Evolutionary conservation across 163 green algal species (phyloP), one percentile per base, ranked within the genome.

Genomic region (Trebouxia gelatinosa): DNA sequence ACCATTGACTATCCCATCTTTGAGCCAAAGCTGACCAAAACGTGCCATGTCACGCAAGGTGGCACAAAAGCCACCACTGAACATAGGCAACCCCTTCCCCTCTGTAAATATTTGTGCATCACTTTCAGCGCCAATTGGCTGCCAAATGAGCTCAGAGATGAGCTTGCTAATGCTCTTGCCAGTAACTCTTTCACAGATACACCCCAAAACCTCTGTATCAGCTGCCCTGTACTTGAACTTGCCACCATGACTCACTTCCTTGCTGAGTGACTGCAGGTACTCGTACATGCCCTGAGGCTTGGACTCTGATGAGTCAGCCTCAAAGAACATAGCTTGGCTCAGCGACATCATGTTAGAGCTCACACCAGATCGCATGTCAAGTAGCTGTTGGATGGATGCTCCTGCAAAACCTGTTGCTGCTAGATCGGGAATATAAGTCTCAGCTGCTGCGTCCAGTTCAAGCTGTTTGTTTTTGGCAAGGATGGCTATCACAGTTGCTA

Each of bases 281-380:
- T 29, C 3, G 3, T 72, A n/a, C 0, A 72, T 31, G n/a, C 64
- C 64, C 21, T 72, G 21, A 54, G 64, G 35, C 13, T 23, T 31
- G 19, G 35, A 26, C 5, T 72, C 37, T 28, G 64, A 11, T 32
- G 38, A 17, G 26, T 54, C 38, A 43, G 35, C n/a, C 19, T 26
- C 35, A 28, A 28, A 72, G 1, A 35, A 17, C 64, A 72, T 72
- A 23, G 64, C 38, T 29, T 72, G 35, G 21, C 21, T 21, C 19
- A 37, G 32, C 23, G 23, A 26, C 21, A 54, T 37, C 35, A 72
- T 43, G 35, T 37, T 72, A 17, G 64, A 72, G 21, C 23, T 72
- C 23, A 72, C 64, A 40, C 64, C 64, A 37, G 64, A 72, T 19
- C 64, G 64, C 64, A 72, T 72, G 37, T 72, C 64, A 28, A 72